phyloP scores from a whole-genome alignment of 495 filamentous ascomycete species.

The Rhizodiscina lignyota region DNA sequence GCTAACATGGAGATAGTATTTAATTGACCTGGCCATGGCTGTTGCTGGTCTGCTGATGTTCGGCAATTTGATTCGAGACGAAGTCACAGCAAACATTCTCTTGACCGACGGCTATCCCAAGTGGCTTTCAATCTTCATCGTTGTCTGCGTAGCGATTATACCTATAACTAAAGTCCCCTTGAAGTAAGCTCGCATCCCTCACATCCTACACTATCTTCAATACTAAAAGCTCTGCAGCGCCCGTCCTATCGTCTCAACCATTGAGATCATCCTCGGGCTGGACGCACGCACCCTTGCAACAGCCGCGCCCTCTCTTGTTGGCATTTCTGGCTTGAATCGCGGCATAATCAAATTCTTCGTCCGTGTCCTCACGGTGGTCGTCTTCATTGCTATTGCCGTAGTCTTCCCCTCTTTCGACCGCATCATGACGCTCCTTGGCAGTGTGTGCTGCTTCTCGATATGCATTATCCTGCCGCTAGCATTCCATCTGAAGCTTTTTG shows the following conservation, averaged over 20 bases:
- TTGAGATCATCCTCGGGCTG: conserved; percentile 66
- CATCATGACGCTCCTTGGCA: conserved; percentile 88
- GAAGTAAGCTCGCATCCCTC: conserved; percentile 36
- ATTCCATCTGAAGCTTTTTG: conserved; percentile 89
- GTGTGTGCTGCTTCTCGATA: conserved; percentile 81
- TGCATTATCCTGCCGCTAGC: conserved; percentile 73
- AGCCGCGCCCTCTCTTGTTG: conserved; percentile 24
- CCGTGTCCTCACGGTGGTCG: conserved; percentile 36
- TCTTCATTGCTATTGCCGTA: conserved; percentile 56
- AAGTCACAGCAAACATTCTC: conserved; percentile 82
- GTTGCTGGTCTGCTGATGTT: conserved; percentile 85
- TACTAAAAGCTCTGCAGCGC: conserved; percentile 26
- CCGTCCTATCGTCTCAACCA: conserved; percentile 69
- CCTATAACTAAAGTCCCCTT: conserved; percentile 88
- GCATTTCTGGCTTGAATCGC: conserved; percentile 39
- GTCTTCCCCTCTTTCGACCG: conserved; percentile 78
- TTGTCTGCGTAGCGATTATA: conserved; percentile 76
- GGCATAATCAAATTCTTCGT: conserved; percentile 42
- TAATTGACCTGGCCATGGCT: conserved; percentile 66
- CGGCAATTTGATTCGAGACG: conserved; percentile 66
- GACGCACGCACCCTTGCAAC: conserved; percentile 35
- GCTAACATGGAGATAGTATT: conserved; percentile 32
- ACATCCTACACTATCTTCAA: background rate
- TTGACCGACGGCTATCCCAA: conserved; percentile 55
- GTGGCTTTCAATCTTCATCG: conserved; percentile 58